Evolutionary conservation across 805 yeast species (phyloP).

Genomic region (Lachancea kluyveri): DNA sequence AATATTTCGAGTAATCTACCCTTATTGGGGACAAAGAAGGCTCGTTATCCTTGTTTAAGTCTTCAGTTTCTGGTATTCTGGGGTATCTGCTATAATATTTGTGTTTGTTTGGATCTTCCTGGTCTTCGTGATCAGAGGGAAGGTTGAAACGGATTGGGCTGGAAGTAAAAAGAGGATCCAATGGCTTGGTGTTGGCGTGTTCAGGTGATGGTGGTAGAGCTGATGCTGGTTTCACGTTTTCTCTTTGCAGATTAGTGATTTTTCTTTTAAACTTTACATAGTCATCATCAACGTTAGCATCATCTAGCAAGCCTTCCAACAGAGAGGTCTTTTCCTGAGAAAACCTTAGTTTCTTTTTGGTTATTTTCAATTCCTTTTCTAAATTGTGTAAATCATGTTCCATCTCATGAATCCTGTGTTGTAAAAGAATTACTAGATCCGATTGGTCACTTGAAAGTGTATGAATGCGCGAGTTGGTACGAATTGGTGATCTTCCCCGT

Average conservation of each 20-base stretch:
- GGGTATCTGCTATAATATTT: conserved; percentile 27
- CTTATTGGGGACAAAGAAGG: conserved; percentile 27
- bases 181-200: conserved; percentile 13
- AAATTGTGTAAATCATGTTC: conserved; percentile 10
- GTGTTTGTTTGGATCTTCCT: conserved; percentile 1
- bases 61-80: conserved; percentile 27
- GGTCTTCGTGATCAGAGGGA: not conserved
- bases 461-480: conserved; percentile 1
- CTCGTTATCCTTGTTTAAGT: conserved; percentile 14
- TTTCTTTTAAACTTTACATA: conserved; percentile 29
- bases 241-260: conserved; percentile 27
- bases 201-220: conserved; percentile 29
- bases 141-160: conserved; percentile 23
- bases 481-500: conserved; percentile 13
- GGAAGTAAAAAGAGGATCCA: conserved; percentile 29
- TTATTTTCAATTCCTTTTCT: conserved; percentile 15
- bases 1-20: conserved; percentile 27
- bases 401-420: conserved; percentile 12
- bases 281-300: conserved; percentile 28
- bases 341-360: conserved; percentile 23
- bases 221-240: conserved; percentile 25
- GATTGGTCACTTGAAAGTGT: conserved; percentile 8
- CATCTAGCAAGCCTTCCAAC: conserved; percentile 27
- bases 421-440: conserved; percentile 16
- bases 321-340: conserved; percentile 27